These are phyloP conservation scores for Xylaria sp. DNA, from an alignment of 2,329 filamentous ascomycete species.

Conservation along the genomic window DNA sequence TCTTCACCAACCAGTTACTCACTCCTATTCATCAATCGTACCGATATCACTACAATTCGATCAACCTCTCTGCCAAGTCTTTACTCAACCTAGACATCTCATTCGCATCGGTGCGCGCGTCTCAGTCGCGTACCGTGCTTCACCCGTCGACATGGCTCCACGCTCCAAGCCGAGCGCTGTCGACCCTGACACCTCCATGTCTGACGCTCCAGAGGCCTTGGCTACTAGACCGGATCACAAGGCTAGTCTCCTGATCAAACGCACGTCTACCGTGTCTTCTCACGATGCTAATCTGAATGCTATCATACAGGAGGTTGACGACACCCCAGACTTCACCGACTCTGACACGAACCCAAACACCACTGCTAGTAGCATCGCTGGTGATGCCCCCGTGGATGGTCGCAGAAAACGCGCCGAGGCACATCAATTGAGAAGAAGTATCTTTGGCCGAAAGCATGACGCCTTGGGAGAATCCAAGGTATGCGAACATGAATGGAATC, in stretches of 20 bases:
- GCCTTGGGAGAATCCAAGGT: slow-evolving; percentile 89
- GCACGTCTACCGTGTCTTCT: neutral
- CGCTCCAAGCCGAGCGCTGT: slow-evolving; percentile 48
- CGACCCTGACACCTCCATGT: slow-evolving; percentile 59
- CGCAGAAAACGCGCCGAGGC: slow-evolving; percentile 82
- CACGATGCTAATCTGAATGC: slow-evolving; percentile 10
- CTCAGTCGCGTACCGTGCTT: slow-evolving; percentile 52
- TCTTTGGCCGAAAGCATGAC: slow-evolving; percentile 93
- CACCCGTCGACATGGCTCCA: slow-evolving; percentile 44
- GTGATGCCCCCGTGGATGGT: slow-evolving; percentile 71
- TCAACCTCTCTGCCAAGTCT: neutral
- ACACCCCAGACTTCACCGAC: slow-evolving; percentile 62
- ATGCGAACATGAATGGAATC: slow-evolving; percentile 25
- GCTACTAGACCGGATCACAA: slow-evolving; percentile 41
- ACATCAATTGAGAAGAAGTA: slow-evolving; percentile 82
- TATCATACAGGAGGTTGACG: slow-evolving; percentile 50
- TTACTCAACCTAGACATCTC: slow-evolving; percentile 2
- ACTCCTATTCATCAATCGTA: neutral
- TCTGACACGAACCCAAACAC: slow-evolving; percentile 64
- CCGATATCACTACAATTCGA: neutral
- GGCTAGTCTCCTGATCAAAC: slow-evolving; percentile 35
- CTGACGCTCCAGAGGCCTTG: slow-evolving; percentile 48
- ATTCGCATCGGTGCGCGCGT: slow-evolving; percentile 36
- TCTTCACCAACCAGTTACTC: neutral
- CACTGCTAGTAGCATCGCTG: slow-evolving; percentile 77